A percentile compares a stretch with the other conserved stretches of the same genome.
Conservation (phyloP, 768 basidiomycete species). For the Panaeolus cyanescens region DNA sequence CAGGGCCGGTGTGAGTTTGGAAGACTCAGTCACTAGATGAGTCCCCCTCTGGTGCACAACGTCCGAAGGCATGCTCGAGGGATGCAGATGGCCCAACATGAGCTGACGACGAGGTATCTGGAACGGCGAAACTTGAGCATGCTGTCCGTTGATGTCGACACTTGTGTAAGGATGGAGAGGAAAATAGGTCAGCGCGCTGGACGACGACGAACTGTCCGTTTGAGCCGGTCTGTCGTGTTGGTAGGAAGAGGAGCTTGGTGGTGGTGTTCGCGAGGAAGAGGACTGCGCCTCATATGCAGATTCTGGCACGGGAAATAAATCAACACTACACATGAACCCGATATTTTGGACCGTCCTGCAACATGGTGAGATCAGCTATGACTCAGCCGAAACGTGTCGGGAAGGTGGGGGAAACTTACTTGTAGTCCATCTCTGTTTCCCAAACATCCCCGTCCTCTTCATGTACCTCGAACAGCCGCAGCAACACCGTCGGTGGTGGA, state of each 20-base stretch:
- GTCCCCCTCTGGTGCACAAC: constrained; percentile 31
- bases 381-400: constrained; percentile 6
- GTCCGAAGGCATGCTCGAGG: constrained; percentile 28
- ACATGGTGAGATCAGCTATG: constrained; percentile 5
- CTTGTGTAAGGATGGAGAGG: constrained; percentile 40
- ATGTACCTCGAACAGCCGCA: constrained; percentile 53
- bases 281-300: constrained; percentile 19
- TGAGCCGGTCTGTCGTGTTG: constrained; percentile 10
- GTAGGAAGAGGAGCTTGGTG: constrained; percentile 11
- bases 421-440: constrained; percentile 53
- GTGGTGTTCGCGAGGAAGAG: constrained; percentile 14
- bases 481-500: constrained; percentile 58
- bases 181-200: constrained; percentile 31
- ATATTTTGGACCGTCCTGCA: constrained; percentile 52
- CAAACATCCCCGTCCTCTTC: constrained; percentile 36
- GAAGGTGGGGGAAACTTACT: constrained; percentile 38
- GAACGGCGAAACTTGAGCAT: constrained; percentile 29
- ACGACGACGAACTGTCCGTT: constrained; percentile 7
- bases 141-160: constrained; percentile 19
- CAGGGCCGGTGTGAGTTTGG: constrained; percentile 49
- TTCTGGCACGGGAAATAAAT: constrained; percentile 65
- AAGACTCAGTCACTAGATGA: constrained; percentile 40
- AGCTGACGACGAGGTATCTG: constrained; percentile 39
- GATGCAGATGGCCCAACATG: constrained; percentile 29
- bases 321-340: constrained; percentile 72